Conservation (phyloP, 2,329 filamentous ascomycete genomes). For the Talaromyces verruculosus region DNA sequence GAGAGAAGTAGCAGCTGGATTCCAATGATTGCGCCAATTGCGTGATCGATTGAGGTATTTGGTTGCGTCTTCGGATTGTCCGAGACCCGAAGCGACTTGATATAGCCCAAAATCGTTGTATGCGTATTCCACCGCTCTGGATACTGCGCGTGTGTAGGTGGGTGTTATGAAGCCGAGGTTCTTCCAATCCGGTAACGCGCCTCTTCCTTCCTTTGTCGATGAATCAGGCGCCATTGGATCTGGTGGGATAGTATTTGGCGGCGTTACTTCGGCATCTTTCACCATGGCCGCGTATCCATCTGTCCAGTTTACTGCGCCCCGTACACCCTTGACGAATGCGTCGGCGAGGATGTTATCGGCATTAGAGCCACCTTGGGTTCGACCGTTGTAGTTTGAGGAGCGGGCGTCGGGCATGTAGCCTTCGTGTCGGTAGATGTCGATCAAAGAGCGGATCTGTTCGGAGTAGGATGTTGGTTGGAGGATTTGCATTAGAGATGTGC, state of each 20-base stretch:
- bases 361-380: conserved; percentile 73
- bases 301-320: conserved; percentile 64
- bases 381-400: conserved; percentile 71
- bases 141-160: conserved; percentile 69
- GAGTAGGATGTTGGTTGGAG: conserved; percentile 64
- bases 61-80: conserved; percentile 54
- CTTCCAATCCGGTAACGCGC: conserved; percentile 72
- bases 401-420: conserved; percentile 74
- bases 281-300: conserved; percentile 69
- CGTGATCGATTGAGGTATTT: conserved; percentile 61
- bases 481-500: conserved; percentile 68
- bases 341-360: conserved; percentile 69
- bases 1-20: conserved; percentile 57
- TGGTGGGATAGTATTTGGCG: conserved; percentile 61
- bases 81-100: conserved; percentile 60
- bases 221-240: conserved; percentile 56
- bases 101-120: conserved; percentile 74
- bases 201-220: conserved; percentile 71
- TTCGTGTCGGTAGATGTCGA: conserved; percentile 68
- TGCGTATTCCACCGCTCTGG: conserved; percentile 72
- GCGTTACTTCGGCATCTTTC: conserved; percentile 70
- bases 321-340: conserved; percentile 65
- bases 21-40: conserved; percentile 70
- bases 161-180: conserved; percentile 67
- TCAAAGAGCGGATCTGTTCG: conserved; percentile 67